Evolutionary conservation across 805 yeast species (phyloP).

Genomic region (Kodamaea hsintzibuensis): DNA sequence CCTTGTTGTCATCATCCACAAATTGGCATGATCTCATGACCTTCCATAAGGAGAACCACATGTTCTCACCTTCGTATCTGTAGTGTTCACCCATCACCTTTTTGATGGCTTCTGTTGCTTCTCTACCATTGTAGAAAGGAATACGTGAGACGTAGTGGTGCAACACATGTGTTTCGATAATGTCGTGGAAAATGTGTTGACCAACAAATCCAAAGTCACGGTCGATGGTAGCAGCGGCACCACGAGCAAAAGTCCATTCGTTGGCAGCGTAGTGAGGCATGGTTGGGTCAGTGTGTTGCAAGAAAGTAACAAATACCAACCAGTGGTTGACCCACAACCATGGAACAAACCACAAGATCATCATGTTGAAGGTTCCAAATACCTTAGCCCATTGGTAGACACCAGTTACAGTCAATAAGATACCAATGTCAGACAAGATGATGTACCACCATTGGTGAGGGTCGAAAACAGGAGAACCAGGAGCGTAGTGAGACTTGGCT

Average conservation of each 20-base stretch:
- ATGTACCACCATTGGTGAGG: slow-evolving; percentile 71
- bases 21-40: slow-evolving; percentile 66
- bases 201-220: slow-evolving; percentile 83
- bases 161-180: slow-evolving; percentile 86
- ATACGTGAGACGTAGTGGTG: slow-evolving; percentile 84
- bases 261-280: slow-evolving; percentile 77
- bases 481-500: slow-evolving; percentile 68
- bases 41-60: slow-evolving; percentile 70
- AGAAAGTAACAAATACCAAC: slow-evolving; percentile 82
- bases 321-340: slow-evolving; percentile 84
- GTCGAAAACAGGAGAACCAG: slow-evolving; percentile 73
- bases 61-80: slow-evolving; percentile 63
- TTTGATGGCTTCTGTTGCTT: slow-evolving; percentile 74
- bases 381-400: slow-evolving; percentile 60
- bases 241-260: slow-evolving; percentile 85
- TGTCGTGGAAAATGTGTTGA: slow-evolving; percentile 77
- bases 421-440: slow-evolving; percentile 72
- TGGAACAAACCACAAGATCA: slow-evolving; percentile 74
- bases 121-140: slow-evolving; percentile 86
- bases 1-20: slow-evolving; percentile 72
- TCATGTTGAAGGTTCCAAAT: slow-evolving; percentile 62
- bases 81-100: slow-evolving; percentile 86
- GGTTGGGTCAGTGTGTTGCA: slow-evolving; percentile 79
- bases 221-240: slow-evolving; percentile 89
- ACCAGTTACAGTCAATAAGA: slow-evolving; percentile 50